Conservation (phyloP, 805 yeast genomes). For the Cyberlindnera samutprakarnensis region DNA sequence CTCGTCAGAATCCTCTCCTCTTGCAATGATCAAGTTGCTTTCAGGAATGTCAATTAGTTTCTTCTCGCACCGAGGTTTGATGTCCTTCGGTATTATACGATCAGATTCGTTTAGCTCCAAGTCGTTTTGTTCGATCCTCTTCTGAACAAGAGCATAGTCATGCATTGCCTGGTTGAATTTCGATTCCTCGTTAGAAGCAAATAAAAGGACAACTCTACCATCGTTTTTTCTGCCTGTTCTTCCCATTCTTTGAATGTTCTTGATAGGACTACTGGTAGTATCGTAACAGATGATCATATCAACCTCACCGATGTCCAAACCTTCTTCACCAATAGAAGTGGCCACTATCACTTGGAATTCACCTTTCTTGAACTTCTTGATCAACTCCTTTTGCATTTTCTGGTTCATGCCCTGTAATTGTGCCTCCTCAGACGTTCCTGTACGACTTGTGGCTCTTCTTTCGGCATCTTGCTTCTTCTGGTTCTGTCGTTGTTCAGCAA, state of each 20-base stretch:
- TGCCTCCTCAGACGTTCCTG: slow-evolving; percentile 67
- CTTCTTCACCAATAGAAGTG: slow-evolving; percentile 98
- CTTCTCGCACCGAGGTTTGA: slow-evolving; percentile 50
- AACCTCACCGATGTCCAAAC: slow-evolving; percentile 96
- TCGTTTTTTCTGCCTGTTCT: slow-evolving; percentile 94
- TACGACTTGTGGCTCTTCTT: slow-evolving; percentile 31
- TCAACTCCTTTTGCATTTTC: slow-evolving; percentile 73
- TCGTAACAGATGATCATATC: slow-evolving; percentile 91
- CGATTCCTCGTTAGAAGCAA: slow-evolving; percentile 67
- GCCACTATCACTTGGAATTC: slow-evolving; percentile 78
- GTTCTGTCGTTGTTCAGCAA: slow-evolving; percentile 24
- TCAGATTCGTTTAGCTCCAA: slow-evolving; percentile 41
- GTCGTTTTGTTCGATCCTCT: slow-evolving; percentile 46
- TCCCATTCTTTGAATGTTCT: slow-evolving; percentile 94
- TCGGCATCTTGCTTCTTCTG: slow-evolving; percentile 26
- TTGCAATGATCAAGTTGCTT: slow-evolving; percentile 50
- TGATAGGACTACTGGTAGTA: slow-evolving; percentile 88
- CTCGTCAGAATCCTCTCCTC: slow-evolving; percentile 57
- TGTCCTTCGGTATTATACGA: slow-evolving; percentile 58
- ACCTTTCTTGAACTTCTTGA: slow-evolving; percentile 67
- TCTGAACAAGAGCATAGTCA: slow-evolving; percentile 74
- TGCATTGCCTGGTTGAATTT: slow-evolving; percentile 83
- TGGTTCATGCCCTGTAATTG: slow-evolving; percentile 86
- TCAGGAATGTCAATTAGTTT: slow-evolving; percentile 58
- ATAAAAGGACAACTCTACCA: slow-evolving; percentile 70